Base-by-base conservation (phyloP, 495 filamentous ascomycete species). In the Penicillium ucsense region DNA sequence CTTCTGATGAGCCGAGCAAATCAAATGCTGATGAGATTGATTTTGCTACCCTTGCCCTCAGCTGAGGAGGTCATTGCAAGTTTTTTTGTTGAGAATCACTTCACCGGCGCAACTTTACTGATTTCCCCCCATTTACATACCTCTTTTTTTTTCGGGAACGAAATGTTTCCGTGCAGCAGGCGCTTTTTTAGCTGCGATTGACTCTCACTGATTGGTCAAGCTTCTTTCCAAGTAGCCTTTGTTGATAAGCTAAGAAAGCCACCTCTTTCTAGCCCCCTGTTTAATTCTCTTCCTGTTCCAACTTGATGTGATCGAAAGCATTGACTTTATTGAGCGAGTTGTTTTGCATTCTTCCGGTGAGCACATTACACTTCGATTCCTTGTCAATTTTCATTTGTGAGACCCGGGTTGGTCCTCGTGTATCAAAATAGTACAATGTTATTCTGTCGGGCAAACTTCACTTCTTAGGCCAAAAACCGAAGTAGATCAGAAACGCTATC, bases 11-110 rank as follows among this genome's bases (percentile, higher is more conserved):
- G 8, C 31, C 52, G 49, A 30, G 37, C 11, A 53, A 62, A 43
- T 41, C 55, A 7, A 45, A 53, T 37, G 56, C 57, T 10, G 52
- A 56, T 35, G 61, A 62, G 33, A 51, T 66, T 49, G 64, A 67
- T 43, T 58, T 65, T 43, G 56, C 48, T 39, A 61, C 48, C 29
- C 51, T 62, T 43, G 46, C 63, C 12, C 49, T 67, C 43, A 57
- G 56, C 47, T 65, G 56, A 41, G 29, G 11, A 37, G 12, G 9
- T 41, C 44, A 41, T 34, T 42, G 10, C 48, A 58, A 48, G 4
- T 27, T 53, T 48, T 32, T 36, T 36, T 46, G 46, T 37, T 39
- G 43, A 34, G 29, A 9, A 20, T 20, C 20, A 20, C 20, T 20
- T 2, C 20, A 20, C 20, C 20, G 20, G 20, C 20, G 20, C 20